A percentile compares a stretch with the other conserved stretches of the same genome.
phyloP scores from a whole-genome alignment of 805 yeast species.

The Ogataea minuta region DNA sequence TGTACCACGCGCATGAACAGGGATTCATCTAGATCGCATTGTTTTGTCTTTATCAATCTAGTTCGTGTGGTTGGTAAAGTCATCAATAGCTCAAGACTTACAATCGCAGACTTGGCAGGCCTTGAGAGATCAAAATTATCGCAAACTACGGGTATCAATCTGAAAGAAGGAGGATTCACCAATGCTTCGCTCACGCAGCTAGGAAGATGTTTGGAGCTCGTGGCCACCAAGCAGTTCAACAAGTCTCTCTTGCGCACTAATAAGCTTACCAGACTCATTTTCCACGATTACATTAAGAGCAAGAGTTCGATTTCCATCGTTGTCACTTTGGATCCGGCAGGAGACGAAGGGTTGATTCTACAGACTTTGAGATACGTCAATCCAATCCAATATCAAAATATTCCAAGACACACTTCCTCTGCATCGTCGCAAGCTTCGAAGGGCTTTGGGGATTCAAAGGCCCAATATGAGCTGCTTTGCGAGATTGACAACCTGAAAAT shows the following conservation, averaged over 20 bases:
- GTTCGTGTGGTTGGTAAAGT: conserved; percentile 23
- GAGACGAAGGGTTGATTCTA: conserved; percentile 34
- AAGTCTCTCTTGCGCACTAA: conserved; percentile 46
- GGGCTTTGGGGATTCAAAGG: conserved; percentile 10
- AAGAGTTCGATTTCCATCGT: conserved; percentile 35
- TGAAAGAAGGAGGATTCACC: conserved; percentile 47
- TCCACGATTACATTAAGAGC: conserved; percentile 41
- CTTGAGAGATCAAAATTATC: conserved; percentile 49
- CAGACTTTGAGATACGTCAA: conserved; percentile 33
- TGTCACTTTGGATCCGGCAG: conserved; percentile 39
- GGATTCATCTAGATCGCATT: conserved; percentile 50
- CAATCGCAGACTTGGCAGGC: conserved; percentile 52
- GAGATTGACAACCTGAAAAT: conserved; percentile 30
- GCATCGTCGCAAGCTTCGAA: conserved; percentile 8
- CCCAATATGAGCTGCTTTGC: conserved; percentile 23
- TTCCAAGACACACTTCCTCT: conserved; percentile 24
- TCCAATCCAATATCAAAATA: conserved; percentile 30
- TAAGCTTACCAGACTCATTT: conserved; percentile 47
- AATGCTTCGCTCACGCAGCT: conserved; percentile 49
- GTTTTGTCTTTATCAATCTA: conserved; percentile 45
- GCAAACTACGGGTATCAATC: conserved; percentile 42
- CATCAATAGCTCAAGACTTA: conserved; percentile 37
- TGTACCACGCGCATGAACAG: conserved; percentile 43
- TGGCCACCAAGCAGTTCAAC: conserved; percentile 38
- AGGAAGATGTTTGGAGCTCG: conserved; percentile 46